phyloP scores from a whole-genome alignment of 2,329 filamentous ascomycete genomes.

The Phyllachora maydis region DNA sequence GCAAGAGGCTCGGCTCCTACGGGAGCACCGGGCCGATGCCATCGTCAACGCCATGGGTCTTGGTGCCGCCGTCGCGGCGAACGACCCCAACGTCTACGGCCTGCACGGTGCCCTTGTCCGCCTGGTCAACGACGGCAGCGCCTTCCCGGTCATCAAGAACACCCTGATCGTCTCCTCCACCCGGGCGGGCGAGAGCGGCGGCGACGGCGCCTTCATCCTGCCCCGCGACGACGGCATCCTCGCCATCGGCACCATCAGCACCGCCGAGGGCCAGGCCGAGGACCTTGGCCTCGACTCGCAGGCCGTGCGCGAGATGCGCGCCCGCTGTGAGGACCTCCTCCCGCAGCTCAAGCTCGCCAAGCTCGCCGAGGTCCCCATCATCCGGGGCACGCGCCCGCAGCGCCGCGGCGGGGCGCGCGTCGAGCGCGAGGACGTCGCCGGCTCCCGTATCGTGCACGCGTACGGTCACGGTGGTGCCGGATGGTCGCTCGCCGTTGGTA shows the following conservation, averaged over 20 bases:
- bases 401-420: constrained; percentile 17
- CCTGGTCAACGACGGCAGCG: constrained; percentile 20
- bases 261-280: constrained; percentile 15
- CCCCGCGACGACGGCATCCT: constrained; percentile 21
- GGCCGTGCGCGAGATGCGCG: constrained; percentile 18
- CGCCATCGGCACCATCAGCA: constrained; percentile 16
- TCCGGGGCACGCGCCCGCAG: constrained; percentile 19
- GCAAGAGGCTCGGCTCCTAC: constrained; percentile 12
- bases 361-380: constrained; percentile 17
- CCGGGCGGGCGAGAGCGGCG: constrained; percentile 11
- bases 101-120: constrained; percentile 20
- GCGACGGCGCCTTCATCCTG: constrained; percentile 20
- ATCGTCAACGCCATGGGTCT: constrained; percentile 22
- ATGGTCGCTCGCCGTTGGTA: constrained; percentile 19
- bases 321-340: constrained; percentile 18
- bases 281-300: constrained; percentile 16
- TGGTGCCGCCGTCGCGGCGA: constrained; percentile 13
- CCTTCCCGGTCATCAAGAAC: constrained; percentile 17
- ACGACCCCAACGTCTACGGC: constrained; percentile 17
- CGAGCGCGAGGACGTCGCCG: constrained; percentile 20
- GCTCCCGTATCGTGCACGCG: constrained; percentile 18
- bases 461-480: constrained; percentile 23
- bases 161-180: constrained; percentile 19
- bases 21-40: constrained; percentile 15
- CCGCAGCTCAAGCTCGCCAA: constrained; percentile 16